Evolutionary conservation across 805 yeast species (phyloP).

Genomic region (Spathaspora passalidarum): DNA sequence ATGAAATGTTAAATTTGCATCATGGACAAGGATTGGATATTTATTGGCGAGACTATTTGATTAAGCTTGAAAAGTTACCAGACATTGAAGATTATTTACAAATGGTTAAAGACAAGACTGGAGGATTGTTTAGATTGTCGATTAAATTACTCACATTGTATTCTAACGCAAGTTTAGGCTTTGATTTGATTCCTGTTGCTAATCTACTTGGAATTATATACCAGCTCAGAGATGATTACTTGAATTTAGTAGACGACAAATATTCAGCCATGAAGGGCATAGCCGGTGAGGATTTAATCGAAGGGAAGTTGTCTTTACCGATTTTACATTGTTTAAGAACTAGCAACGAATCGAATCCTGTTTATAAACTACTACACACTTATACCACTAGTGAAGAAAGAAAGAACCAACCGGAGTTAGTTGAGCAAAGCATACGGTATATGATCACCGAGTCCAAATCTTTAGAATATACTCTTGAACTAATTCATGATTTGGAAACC

Average conservation of each 20-base stretch:
- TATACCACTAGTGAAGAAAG: slow-evolving; percentile 15
- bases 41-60: slow-evolving; percentile 71
- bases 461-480: slow-evolving; percentile 19
- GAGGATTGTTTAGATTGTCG: slow-evolving; percentile 80
- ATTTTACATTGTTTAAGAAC: slow-evolving; percentile 52
- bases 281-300: slow-evolving; percentile 78
- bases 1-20: slow-evolving; percentile 79
- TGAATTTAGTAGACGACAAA: slow-evolving; percentile 57
- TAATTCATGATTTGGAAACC: slow-evolving; percentile 19
- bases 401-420: slow-evolving; percentile 10
- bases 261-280: slow-evolving; percentile 63
- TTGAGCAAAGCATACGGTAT: slow-evolving; percentile 18
- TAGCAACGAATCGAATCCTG: slow-evolving; percentile 15
- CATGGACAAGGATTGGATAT: slow-evolving; percentile 89
- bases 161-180: neutral
- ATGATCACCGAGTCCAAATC: slow-evolving; percentile 22
- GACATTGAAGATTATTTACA: slow-evolving; percentile 50
- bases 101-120: slow-evolving; percentile 86
- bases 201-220: slow-evolving; percentile 78
- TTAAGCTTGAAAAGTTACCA: slow-evolving; percentile 19
- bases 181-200: slow-evolving; percentile 49
- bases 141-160: slow-evolving; percentile 54
- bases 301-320: slow-evolving; percentile 88
- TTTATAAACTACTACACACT: slow-evolving; percentile 21
- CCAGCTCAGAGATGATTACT: slow-evolving; percentile 82